Base-by-base conservation (phyloP, 2,329 filamentous ascomycete genomes). In the Xylaria sp. region DNA sequence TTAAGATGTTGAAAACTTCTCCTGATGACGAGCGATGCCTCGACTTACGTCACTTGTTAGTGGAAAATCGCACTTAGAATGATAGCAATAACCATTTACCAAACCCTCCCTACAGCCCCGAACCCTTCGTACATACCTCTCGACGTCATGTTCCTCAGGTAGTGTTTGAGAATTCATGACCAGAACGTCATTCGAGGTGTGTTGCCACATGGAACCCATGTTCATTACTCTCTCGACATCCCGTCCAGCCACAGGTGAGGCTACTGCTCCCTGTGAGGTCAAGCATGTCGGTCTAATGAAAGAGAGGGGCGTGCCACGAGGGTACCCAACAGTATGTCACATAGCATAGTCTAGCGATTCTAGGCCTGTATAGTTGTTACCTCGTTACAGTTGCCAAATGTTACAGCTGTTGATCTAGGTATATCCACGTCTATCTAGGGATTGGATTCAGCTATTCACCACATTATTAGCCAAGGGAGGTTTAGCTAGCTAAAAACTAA, bases 81-180 rank as follows among this genome's bases (percentile, higher is more conserved):
- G 27, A 50, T 36, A 50, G 42, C 15, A 51, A 45, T 36, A 60
- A 13, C 27, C 20, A 62, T 51, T 50, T 27, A 57, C 29, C 15
- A 25, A n/a, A 36, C 55, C 5, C 63, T 61, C 54, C 25, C 61
- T 69, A 44, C 68, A 59, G 45, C 55, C 20, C 22, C 33, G 62
- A 63, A 55, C 64, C 60, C 66, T 71, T 70, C 65, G 51, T 50
- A 66, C 66, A 70, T 69, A 49, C 2, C 27, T 55, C 54, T 72
- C 71, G 74, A 76, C 74, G 74, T 76, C 74, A 76, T 76, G 73
- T 68, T 55, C 51, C 22, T 57, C 59, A n/a, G 25, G 53, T 63
- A 63, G 20, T 31, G 38, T 61, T 47, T 38, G 13, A 44, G 49
- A n/a, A 63, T 56, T 42, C 33, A 68, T 20, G 54, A 50, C 55